Evolutionary conservation across 2,329 filamentous ascomycete genomes (phyloP).

Genomic region (Ascochyta viciae-villosae): DNA sequence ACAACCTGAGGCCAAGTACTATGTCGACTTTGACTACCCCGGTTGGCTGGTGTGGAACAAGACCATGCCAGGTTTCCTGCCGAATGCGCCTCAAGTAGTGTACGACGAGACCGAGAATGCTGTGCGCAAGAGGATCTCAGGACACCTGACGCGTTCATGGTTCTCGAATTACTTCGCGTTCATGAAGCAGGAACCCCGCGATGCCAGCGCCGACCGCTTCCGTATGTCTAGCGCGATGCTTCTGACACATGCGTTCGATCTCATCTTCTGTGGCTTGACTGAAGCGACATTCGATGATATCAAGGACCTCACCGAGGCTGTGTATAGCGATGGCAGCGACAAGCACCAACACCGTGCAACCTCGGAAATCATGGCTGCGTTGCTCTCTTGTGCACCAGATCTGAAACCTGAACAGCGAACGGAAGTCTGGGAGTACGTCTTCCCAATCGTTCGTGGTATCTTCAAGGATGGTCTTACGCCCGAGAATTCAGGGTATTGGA

Average conservation of each 20-base stretch:
- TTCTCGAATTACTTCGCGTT: conserved; percentile 87
- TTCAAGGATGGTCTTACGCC: conserved; percentile 93
- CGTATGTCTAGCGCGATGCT: conserved; percentile 87
- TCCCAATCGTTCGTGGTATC: conserved; percentile 84
- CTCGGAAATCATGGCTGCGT: conserved; percentile 86
- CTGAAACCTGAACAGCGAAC: conserved; percentile 76
- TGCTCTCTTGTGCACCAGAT: conserved; percentile 82
- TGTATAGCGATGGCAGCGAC: conserved; percentile 92
- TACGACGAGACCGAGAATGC: conserved; percentile 83
- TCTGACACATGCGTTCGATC: conserved; percentile 86
- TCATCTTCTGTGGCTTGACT: conserved; percentile 83
- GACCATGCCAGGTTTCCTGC: conserved; percentile 79
- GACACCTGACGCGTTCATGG: conserved; percentile 82
- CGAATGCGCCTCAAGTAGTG: conserved; percentile 71
- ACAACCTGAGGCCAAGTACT: conserved; percentile 80
- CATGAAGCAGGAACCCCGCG: conserved; percentile 93
- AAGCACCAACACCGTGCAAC: conserved; percentile 98
- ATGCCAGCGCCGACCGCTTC: conserved; percentile 82
- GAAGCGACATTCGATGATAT: conserved; percentile 85
- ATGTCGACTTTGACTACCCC: conserved; percentile 88
- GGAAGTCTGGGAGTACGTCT: conserved; percentile 85
- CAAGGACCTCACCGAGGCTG: conserved; percentile 75
- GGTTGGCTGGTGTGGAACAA: conserved; percentile 98
- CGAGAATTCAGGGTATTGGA: conserved; percentile 94
- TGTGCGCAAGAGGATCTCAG: conserved; percentile 80